Base-by-base conservation (phyloP, 176 grass and related monocot species). In the Otatea glauca region DNA sequence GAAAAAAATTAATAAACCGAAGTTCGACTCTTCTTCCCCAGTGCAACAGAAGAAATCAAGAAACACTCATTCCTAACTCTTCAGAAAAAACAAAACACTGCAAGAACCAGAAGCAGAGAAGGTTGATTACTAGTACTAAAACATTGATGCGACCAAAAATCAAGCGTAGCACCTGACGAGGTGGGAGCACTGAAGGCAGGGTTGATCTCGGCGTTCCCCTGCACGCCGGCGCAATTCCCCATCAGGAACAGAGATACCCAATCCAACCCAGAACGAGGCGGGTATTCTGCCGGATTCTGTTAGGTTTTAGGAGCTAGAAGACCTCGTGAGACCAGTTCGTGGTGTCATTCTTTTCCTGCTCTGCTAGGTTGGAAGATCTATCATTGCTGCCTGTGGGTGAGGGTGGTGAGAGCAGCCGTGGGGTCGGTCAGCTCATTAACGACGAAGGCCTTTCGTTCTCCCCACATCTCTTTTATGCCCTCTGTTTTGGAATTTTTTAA, bases 181-280 rank as follows among this genome's bases (percentile, higher is more conserved):
- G 86, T 81, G 9, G 85, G 90, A 48, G 68, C 87, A 27, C 89
- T 94, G 78, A 88, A 84, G 68, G 90, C 55, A 5, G 89, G 92
- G 85, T 89, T 91, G 85, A 91, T 94, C 92, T 94, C 92, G 18
- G 88, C 92, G 82, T 90, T 92, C 48, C 90, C 79, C 76, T 87
- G 65, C 47, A 91, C 90, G 61, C 87, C 90, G 50, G 68, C 77
- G 90, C 92, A 94, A 49, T 82, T 92, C 81, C 92, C 92, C 92
- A 94, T 94, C 85, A 70, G 65, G 72, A 82, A 43, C 68, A 61
- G 15, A 13, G 63, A 9, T 50, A 45, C 49, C 37, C 62, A 70
- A 34, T 60, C 53, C n/a, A 48, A 14, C 27, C 77, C 42, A 58
- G 3, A n/a, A 75, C 75, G 1, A 62, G 41, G 15, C 7, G 14